Evolutionary conservation across 2,329 filamentous ascomycete genomes (phyloP).

Genomic region (Sphaerulina vaccinii): DNA sequence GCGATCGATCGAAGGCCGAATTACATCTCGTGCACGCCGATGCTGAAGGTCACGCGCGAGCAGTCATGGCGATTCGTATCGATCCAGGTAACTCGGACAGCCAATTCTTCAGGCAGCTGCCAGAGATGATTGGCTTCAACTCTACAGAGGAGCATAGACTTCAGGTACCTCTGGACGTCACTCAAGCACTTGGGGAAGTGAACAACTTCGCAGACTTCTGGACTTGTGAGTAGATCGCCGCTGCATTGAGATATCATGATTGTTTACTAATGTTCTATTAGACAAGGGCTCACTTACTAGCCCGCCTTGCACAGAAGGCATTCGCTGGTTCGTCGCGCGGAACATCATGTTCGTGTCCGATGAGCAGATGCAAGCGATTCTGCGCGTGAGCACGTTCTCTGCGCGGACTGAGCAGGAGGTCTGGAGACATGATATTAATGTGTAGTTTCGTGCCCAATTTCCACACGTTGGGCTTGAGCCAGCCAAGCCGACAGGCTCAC

Average conservation of each 20-base stretch:
- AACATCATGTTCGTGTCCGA: constrained; percentile 46
- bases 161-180: constrained; percentile 33
- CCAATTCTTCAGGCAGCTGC: constrained; percentile 46
- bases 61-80: constrained; percentile 50
- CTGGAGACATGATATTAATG: constrained; percentile 50
- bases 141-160: constrained; percentile 14
- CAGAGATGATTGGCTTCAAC: constrained; percentile 30
- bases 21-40: constrained; percentile 53
- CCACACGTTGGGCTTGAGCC: too few relatives aligned
- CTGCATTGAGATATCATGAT: too few relatives aligned
- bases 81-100: constrained; percentile 44
- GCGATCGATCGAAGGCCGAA: constrained; percentile 47
- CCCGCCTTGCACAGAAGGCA: constrained; percentile 50
- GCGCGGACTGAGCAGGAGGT: constrained; percentile 48
- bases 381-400: constrained; percentile 47
- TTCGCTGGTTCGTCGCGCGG: constrained; percentile 47
- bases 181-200: constrained; percentile 39
- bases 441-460: too few relatives aligned
- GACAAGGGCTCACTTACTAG: constrained; percentile 45
- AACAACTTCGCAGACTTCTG: constrained; percentile 47
- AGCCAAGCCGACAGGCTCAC: too few relatives aligned
- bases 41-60: constrained; percentile 42
- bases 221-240: constrained; percentile 41
- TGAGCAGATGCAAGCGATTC: constrained; percentile 49
- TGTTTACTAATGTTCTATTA: too few relatives aligned